Conservation (phyloP, 768 basidiomycete species). For the Pleurotus tuoliensis region DNA sequence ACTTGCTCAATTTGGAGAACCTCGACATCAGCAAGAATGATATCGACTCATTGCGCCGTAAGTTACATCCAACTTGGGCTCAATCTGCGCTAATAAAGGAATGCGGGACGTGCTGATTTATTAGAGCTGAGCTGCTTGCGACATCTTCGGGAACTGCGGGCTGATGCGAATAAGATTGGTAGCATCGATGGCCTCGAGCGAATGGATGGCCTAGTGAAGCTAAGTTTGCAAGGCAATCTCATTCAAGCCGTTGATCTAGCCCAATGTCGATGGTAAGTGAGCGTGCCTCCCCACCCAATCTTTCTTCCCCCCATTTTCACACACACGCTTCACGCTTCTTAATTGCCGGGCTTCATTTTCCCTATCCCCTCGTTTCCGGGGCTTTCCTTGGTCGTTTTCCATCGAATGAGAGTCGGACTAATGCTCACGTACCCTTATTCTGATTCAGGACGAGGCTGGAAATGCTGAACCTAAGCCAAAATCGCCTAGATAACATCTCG, state of each 20-base stretch:
- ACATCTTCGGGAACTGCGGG: slow-evolving; percentile 83
- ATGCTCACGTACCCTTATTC: slow-evolving; percentile 14
- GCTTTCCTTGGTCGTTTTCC: neutral
- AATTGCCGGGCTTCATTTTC: slow-evolving; percentile 11
- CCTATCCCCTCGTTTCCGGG: slow-evolving; percentile 11
- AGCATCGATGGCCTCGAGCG: slow-evolving; percentile 72
- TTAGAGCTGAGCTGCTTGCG: slow-evolving; percentile 80
- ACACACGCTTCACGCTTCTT: slow-evolving; percentile 4
- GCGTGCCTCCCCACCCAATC: neutral
- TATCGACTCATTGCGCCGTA: slow-evolving; percentile 83
- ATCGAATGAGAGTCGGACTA: too few species aligned
- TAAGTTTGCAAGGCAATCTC: slow-evolving; percentile 76
- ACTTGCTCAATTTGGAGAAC: slow-evolving; percentile 80
- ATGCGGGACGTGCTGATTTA: slow-evolving; percentile 8
- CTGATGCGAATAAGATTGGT: slow-evolving; percentile 80
- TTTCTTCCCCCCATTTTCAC: slow-evolving; percentile 12
- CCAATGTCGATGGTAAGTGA: slow-evolving; percentile 63
- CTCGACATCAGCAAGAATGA: slow-evolving; percentile 91
- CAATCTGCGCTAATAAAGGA: slow-evolving; percentile 10
- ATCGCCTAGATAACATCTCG: slow-evolving; percentile 53
- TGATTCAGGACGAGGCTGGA: slow-evolving; percentile 59
- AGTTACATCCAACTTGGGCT: slow-evolving; percentile 24
- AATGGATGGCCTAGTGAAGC: slow-evolving; percentile 78
- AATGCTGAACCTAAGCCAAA: slow-evolving; percentile 78
- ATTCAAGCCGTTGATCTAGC: slow-evolving; percentile 60